A percentile compares a stretch with the other conserved stretches of the same genome.
Evolutionary conservation across 2,329 filamentous ascomycete genomes (phyloP).

Genomic region (Colletotrichum chlorophyti): DNA sequence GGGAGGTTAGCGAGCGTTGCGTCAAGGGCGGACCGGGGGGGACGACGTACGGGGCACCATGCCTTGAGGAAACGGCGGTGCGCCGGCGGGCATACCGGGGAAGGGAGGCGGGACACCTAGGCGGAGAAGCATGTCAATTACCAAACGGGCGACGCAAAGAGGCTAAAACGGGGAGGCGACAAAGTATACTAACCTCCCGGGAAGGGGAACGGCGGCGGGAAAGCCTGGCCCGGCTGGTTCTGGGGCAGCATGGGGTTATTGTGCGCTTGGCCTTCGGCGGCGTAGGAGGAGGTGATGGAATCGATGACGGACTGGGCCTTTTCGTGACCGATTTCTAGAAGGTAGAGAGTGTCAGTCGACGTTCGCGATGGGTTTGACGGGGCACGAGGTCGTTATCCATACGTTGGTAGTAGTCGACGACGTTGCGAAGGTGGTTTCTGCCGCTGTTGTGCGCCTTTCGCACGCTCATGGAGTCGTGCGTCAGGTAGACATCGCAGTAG

Average conservation of each 20-base stretch:
- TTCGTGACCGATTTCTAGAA: constrained; percentile 91
- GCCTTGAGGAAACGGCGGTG: constrained; percentile 48
- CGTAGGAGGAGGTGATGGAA: constrained; percentile 95
- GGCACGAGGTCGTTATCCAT: constrained; percentile 38
- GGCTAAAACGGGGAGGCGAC: not conserved
- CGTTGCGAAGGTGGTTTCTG: constrained; percentile 95
- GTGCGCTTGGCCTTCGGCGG: constrained; percentile 87
- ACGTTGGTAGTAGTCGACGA: constrained; percentile 98
- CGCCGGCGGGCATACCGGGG: constrained; percentile 53
- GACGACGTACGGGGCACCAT: constrained; percentile 59
- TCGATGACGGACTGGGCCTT: constrained; percentile 99
- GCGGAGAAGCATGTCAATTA: no score
- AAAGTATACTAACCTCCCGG: constrained; percentile 55
- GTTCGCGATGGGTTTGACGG: not conserved
- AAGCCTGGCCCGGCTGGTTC: constrained; percentile 65
- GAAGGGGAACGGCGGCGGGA: constrained; percentile 66
- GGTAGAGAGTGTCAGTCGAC: constrained; percentile 15
- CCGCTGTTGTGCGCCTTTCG: constrained; percentile 98
- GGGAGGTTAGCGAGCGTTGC: not conserved
- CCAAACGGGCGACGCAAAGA: no score
- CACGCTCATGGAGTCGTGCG: constrained; percentile 99
- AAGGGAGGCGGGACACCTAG: constrained; percentile 66
- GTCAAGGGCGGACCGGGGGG: constrained; percentile 1
- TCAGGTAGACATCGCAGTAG: constrained; percentile 99
- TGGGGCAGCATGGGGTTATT: constrained; percentile 83